Conservation (phyloP, 2,329 filamentous ascomycete genomes). For the Apiospora marii region DNA sequence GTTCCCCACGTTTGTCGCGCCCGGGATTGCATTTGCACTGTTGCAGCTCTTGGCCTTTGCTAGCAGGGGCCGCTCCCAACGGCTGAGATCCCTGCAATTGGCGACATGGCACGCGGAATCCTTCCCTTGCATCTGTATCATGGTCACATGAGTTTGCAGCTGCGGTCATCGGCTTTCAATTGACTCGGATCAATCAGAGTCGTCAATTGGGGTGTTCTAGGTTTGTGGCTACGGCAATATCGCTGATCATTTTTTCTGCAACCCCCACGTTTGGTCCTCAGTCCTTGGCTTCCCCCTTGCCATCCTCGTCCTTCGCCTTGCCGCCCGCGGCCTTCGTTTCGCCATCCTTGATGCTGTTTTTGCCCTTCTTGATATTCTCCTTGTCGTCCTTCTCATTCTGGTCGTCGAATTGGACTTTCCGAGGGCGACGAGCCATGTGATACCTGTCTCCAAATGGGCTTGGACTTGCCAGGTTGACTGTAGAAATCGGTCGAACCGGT, state of each 20-base stretch:
- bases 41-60: not conserved
- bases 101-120: not conserved
- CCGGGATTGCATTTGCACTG: not conserved
- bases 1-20: not conserved
- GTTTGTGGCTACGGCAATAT: not conserved
- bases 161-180: not conserved
- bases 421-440: not conserved
- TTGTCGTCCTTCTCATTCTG: not conserved
- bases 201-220: not conserved
- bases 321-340: not conserved
- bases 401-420: not conserved
- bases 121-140: not conserved
- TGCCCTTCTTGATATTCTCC: not conserved
- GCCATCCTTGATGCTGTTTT: not conserved
- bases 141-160: not conserved
- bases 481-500: not conserved
- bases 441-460: not conserved
- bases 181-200: not conserved
- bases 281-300: not conserved
- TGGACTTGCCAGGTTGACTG: not conserved
- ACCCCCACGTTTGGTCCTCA: constrained; percentile 6
- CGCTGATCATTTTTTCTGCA: not conserved
- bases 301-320: not conserved
- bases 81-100: constrained; percentile 9
- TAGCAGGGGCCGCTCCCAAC: not conserved